Conservation (phyloP, 306 rosid species). For the Abrus pulchellus region DNA sequence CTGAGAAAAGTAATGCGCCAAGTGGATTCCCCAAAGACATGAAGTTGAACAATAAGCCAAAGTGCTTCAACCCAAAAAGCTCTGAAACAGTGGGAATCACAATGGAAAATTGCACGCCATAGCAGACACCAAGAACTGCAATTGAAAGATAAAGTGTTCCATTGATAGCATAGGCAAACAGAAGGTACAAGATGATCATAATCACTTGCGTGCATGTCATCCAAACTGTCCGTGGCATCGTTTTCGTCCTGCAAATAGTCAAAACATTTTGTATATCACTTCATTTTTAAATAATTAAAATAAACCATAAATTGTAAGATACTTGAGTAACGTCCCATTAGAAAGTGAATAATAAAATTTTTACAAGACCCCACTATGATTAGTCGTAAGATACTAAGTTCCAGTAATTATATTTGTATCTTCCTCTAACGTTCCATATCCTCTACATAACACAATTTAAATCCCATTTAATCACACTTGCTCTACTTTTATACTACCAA, state of each 20-base stretch:
- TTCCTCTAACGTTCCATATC: no score
- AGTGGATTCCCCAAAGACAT: constrained; percentile 79
- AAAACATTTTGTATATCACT: neutral
- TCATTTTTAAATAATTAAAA: neutral
- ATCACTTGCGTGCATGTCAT: constrained; percentile 75
- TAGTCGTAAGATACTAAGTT: no score
- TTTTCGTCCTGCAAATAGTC: constrained; percentile 61
- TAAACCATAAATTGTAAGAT: neutral
- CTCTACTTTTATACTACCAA: neutral
- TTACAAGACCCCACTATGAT: no score
- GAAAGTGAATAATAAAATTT: no score
- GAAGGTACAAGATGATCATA: constrained; percentile 68
- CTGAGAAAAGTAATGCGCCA: constrained; percentile 84
- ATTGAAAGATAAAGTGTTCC: constrained; percentile 74
- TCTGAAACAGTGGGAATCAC: constrained; percentile 92
- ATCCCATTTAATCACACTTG: neutral
- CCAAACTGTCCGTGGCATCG: constrained; percentile 80
- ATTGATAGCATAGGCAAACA: constrained; percentile 68
- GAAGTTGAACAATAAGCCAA: constrained; percentile 72
- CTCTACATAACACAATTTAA: no score
- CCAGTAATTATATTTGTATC: no score
- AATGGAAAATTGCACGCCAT: constrained; percentile 74
- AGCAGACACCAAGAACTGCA: constrained; percentile 80
- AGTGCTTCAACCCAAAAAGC: constrained; percentile 79
- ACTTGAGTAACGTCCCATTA: no score